phyloP scores from a whole-genome alignment of 2,329 filamentous ascomycete species.

The Botrytis byssoidea region DNA sequence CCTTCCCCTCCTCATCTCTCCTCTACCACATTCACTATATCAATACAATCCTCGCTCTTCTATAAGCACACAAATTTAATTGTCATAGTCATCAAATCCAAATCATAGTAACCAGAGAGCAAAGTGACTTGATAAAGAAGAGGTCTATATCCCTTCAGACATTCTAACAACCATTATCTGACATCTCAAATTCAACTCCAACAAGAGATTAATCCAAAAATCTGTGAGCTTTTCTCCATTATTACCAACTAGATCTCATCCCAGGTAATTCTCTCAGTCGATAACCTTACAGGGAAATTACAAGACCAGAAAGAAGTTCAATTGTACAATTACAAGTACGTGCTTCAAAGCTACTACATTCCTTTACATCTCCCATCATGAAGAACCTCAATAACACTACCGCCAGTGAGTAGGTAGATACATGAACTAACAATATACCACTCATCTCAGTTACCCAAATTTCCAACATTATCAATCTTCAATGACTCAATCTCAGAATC shows the following conservation, averaged over 20 bases:
- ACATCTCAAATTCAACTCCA: not conserved
- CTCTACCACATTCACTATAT: not conserved
- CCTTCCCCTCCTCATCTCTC: not conserved
- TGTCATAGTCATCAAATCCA: not conserved
- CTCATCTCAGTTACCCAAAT: not conserved
- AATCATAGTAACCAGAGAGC: no score
- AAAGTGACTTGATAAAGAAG: not conserved
- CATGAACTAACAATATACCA: not conserved
- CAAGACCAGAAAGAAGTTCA: not conserved
- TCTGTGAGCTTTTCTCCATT: not conserved
- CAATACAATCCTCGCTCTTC: not conserved
- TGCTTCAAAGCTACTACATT: not conserved
- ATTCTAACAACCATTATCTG: not conserved
- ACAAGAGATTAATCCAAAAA: not conserved
- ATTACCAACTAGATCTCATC: not conserved
- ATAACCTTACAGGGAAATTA: fast-evolving
- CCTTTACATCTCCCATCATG: not conserved
- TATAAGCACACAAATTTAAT: not conserved
- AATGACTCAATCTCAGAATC: not conserved
- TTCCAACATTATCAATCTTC: fast-evolving
- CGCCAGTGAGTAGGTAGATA: not conserved
- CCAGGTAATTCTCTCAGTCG: not conserved
- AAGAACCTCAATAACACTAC: not conserved
- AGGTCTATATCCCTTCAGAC: not conserved
- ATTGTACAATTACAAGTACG: not conserved